A percentile compares a stretch with the other conserved stretches of the same genome.
Conservation (phyloP, 129 eudicot species). For the Saussurea involucrata region DNA sequence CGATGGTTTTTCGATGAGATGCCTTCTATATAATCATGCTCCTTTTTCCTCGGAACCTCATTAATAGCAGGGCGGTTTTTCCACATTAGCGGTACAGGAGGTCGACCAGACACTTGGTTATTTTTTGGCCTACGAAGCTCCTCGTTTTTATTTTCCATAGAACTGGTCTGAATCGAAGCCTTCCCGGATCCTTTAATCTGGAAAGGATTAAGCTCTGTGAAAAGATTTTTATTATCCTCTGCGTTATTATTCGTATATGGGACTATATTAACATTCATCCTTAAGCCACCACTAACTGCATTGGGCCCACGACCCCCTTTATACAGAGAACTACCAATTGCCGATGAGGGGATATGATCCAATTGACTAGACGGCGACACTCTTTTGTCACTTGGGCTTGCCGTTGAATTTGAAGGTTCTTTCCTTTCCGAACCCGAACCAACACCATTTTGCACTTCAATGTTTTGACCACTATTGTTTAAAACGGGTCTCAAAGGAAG, state of each 20-base stretch:
- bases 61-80: conserved; percentile 69
- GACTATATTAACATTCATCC: conserved; percentile 82
- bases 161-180: conserved; percentile 38
- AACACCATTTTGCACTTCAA: conserved; percentile 21
- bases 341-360: conserved; percentile 60
- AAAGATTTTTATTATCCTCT: conserved; percentile 78
- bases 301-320: conserved; percentile 88
- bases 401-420: conserved; percentile 43
- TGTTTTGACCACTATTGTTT: conserved; percentile 28
- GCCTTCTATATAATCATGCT: conserved; percentile 37
- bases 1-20: conserved; percentile 26
- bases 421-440: conserved; percentile 22
- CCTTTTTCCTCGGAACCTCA: conserved; percentile 54
- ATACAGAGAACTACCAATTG: conserved; percentile 78
- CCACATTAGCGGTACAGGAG: conserved; percentile 76
- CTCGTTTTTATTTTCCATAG: conserved; percentile 44
- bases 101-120: conserved; percentile 49
- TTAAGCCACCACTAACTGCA: conserved; percentile 68
- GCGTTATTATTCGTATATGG: conserved; percentile 59
- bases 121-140: conserved; percentile 51
- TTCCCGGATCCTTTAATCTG: conserved; percentile 75
- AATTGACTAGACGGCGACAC: conserved; percentile 45
- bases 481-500: conserved; percentile 25
- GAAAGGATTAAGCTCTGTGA: conserved; percentile 95
- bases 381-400: conserved; percentile 37